A percentile compares a stretch with the other conserved stretches of the same genome.
Conservation (phyloP, 768 basidiomycete species). For the Suillus plorans region DNA sequence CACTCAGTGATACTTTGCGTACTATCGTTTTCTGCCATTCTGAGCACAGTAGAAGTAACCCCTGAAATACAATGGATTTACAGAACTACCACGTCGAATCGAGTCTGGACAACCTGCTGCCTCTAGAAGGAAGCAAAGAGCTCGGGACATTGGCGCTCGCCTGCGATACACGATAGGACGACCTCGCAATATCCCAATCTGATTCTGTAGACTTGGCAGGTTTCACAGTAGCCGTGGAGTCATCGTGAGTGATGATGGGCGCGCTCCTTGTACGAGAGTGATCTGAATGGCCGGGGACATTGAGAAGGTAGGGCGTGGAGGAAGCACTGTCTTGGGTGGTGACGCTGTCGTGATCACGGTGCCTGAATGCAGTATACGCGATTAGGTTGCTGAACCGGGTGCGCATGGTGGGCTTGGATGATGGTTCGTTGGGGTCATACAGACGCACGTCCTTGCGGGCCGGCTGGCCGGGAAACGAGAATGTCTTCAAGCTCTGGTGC, state of each 20-base stretch:
- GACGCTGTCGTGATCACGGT: slow-evolving; percentile 8
- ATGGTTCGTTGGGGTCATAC: neutral
- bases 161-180: neutral
- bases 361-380: neutral
- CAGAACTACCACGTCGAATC: neutral
- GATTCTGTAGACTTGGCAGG: neutral
- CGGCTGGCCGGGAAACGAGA: neutral
- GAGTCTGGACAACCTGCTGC: neutral
- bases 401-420: slow-evolving; percentile 2
- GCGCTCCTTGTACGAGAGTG: slow-evolving; percentile 1
- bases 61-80: neutral
- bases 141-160: neutral
- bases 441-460: neutral
- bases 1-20: neutral
- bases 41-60: neutral
- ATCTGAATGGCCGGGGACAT: neutral
- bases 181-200: neutral
- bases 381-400: slow-evolving; percentile 6
- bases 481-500: slow-evolving; percentile 1
- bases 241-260: neutral
- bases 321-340: slow-evolving; percentile 6
- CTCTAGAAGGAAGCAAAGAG: neutral
- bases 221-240: too few relatives aligned
- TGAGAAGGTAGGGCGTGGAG: neutral
- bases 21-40: neutral